phyloP scores from a whole-genome alignment of 768 basidiomycete genomes.

The Exsudoporus frostii region DNA sequence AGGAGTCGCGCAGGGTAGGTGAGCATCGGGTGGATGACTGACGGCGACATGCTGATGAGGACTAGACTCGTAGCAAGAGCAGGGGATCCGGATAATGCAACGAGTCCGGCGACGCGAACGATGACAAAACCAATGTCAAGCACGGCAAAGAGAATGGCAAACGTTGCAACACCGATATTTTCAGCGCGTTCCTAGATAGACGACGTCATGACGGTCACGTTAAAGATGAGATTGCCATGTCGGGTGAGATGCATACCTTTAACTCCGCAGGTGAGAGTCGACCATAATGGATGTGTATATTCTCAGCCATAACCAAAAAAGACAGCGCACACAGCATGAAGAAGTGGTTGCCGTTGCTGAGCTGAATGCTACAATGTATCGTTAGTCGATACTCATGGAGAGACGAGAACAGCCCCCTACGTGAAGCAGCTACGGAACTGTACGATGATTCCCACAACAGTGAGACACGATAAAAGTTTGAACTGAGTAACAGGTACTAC shows the following conservation, averaged over 20 bases:
- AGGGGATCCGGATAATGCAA: conserved; percentile 10
- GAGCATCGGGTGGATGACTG: conserved; percentile 1
- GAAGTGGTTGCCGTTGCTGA: conserved; percentile 3
- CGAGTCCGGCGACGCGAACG: conserved; percentile 16
- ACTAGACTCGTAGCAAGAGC: conserved; percentile 10
- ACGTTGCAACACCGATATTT: conserved; percentile 11
- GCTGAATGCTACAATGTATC: conserved; percentile 15
- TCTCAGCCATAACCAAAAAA: conserved; percentile 20
- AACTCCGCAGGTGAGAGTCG: conserved; percentile 22
- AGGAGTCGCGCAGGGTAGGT: not conserved
- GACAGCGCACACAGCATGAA: conserved; percentile 12
- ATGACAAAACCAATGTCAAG: conserved; percentile 21
- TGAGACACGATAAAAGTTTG: not conserved
- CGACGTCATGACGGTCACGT: not conserved
- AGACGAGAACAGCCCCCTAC: not conserved
- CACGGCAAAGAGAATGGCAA: conserved; percentile 14
- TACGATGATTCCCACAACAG: not conserved
- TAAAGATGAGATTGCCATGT: not conserved
- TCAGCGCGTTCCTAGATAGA: conserved; percentile 9
- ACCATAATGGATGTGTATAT: conserved; percentile 16
- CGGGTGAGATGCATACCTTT: conserved; percentile 15
- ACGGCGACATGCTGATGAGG: conserved; percentile 10
- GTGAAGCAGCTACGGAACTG: conserved; percentile 11
- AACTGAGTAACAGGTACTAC: not conserved
- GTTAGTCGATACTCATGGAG: not conserved